Conservation (phyloP, 768 basidiomycete genomes). For the Naematelia aurantialba region DNA sequence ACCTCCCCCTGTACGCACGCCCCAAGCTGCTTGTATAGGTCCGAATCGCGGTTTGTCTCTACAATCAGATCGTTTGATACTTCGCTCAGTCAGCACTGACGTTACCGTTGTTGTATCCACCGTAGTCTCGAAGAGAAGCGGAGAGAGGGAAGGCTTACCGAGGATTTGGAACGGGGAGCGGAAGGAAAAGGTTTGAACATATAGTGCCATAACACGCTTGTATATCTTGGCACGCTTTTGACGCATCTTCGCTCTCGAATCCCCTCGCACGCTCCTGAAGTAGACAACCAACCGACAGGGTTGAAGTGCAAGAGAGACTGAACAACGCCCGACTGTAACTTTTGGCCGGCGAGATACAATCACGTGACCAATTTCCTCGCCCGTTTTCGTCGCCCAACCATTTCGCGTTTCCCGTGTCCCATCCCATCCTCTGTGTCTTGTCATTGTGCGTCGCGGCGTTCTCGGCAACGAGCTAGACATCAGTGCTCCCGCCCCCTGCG, state of each 20-base stretch:
- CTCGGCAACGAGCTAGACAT: neutral
- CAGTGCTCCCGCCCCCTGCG: no score
- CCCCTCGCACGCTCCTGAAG: neutral
- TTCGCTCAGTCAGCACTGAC: no score
- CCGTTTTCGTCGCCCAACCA: neutral
- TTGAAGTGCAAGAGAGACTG: neutral
- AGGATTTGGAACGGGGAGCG: slow-evolving; percentile 90
- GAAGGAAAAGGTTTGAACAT: slow-evolving; percentile 81
- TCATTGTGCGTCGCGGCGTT: neutral
- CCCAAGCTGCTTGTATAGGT: slow-evolving; percentile 69
- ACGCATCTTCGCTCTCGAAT: slow-evolving; percentile 60
- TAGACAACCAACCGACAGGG: neutral
- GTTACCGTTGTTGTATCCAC: no score
- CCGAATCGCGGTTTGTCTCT: slow-evolving; percentile 65
- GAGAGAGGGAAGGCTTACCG: slow-evolving; percentile 55
- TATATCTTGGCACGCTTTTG: slow-evolving; percentile 95
- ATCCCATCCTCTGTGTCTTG: neutral
- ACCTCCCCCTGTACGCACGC: slow-evolving; percentile 78
- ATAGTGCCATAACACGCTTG: slow-evolving; percentile 87
- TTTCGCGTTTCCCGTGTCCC: neutral
- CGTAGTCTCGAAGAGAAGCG: slow-evolving; percentile 2
- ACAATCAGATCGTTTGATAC: slow-evolving; percentile 17
- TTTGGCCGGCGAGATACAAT: slow-evolving; percentile 9
- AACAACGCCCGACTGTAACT: slow-evolving; percentile 13
- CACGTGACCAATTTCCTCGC: slow-evolving; percentile 13